A percentile compares a stretch with the other conserved stretches of the same genome.
phyloP scores from a whole-genome alignment of 495 filamentous ascomycete species.

The Xylaria palmicola region DNA sequence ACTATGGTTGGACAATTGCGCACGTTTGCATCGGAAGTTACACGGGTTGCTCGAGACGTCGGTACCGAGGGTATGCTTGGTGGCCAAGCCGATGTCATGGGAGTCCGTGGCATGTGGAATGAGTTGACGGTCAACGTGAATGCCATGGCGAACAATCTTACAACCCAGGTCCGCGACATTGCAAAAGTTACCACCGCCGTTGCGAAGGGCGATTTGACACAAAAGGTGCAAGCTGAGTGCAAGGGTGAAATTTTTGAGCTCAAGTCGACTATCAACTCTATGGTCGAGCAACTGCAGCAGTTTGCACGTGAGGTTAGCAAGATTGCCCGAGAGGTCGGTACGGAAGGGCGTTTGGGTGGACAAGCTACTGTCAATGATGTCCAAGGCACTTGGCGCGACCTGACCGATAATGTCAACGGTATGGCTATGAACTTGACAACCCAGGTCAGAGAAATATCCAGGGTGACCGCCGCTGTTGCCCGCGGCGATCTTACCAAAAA shows the following conservation, averaged over 20 bases:
- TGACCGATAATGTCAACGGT: constrained; percentile 97
- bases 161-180: constrained; percentile 96
- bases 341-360: constrained; percentile 90
- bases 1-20: constrained; percentile 98
- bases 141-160: constrained; percentile 96
- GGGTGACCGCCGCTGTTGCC: constrained; percentile 95
- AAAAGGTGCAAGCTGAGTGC: constrained; percentile 95
- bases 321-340: constrained; percentile 95
- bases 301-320: constrained; percentile 98
- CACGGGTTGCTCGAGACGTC: constrained; percentile 92
- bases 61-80: constrained; percentile 96
- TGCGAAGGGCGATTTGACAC: constrained; percentile 91
- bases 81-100: constrained; percentile 93
- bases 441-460: constrained; percentile 96
- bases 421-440: constrained; percentile 99
- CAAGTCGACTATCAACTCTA: constrained; percentile 97
- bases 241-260: constrained; percentile 94
- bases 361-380: constrained; percentile 97
- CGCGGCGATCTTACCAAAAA: constrained; percentile 93
- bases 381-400: constrained; percentile 94
- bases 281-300: constrained; percentile 96
- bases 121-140: constrained; percentile 98
- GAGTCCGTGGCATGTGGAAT: constrained; percentile 84
- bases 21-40: constrained; percentile 97
- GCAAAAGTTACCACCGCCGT: constrained; percentile 98